Conservation (phyloP, 2,329 filamentous ascomycete species). For the Xylaria sp. region DNA sequence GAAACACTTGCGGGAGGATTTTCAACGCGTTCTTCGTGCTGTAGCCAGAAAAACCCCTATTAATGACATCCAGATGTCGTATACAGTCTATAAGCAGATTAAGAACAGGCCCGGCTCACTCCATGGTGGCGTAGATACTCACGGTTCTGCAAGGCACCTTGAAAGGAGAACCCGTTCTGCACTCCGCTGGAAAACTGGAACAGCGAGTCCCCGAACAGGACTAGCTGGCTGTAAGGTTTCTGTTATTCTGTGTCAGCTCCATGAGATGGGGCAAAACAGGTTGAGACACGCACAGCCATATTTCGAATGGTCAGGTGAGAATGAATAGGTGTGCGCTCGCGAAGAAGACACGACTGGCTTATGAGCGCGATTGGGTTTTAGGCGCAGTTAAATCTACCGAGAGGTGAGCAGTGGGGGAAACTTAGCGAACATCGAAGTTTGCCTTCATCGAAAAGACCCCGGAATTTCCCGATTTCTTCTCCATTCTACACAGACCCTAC, state of each 20-base stretch:
- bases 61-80: slow-evolving; percentile 81
- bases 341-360: neutral
- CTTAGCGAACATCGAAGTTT: too few relatives aligned
- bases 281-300: slow-evolving; percentile 20
- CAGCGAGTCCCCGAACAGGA: slow-evolving; percentile 91
- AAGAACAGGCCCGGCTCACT: slow-evolving; percentile 3
- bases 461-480: too few relatives aligned
- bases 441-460: too few relatives aligned
- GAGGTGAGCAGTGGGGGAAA: too few relatives aligned
- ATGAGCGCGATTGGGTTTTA: neutral
- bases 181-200: slow-evolving; percentile 69
- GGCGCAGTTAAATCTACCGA: too few relatives aligned
- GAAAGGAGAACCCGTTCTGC: slow-evolving; percentile 72
- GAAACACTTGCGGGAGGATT: slow-evolving; percentile 71
- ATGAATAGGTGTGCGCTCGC: neutral
- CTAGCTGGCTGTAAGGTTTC: slow-evolving; percentile 68
- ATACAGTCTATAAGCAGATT: slow-evolving; percentile 61
- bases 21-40: slow-evolving; percentile 75
- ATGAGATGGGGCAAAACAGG: slow-evolving; percentile 17
- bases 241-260: slow-evolving; percentile 31
- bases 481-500: too few relatives aligned
- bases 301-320: neutral
- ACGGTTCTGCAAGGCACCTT: slow-evolving; percentile 72
- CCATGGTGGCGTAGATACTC: slow-evolving; percentile 33
- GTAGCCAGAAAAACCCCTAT: slow-evolving; percentile 86